Conservation (phyloP, 495 filamentous ascomycete genomes). For the Hypoxylon lenormandii region DNA sequence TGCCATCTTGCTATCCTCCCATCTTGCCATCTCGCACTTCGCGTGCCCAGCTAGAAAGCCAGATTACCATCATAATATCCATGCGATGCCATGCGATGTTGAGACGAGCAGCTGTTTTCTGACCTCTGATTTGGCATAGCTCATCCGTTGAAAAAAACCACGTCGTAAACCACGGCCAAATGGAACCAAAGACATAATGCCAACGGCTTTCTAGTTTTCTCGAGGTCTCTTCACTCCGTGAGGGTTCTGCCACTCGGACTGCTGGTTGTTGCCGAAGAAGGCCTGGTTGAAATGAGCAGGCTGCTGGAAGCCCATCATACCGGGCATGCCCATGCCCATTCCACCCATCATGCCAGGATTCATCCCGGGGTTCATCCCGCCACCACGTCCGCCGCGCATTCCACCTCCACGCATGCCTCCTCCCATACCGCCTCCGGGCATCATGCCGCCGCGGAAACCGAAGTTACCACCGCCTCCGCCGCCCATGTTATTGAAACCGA, state of each 20-base stretch:
- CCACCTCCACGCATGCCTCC: slow-evolving; percentile 75
- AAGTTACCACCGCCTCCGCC: slow-evolving; percentile 71
- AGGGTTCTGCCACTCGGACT: slow-evolving; percentile 75
- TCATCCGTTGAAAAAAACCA: too few relatives aligned
- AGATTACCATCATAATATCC: too few relatives aligned
- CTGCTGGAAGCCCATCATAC: slow-evolving; percentile 71
- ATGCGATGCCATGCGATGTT: too few relatives aligned
- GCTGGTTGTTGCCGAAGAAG: slow-evolving; percentile 77
- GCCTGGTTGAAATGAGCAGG: slow-evolving; percentile 81
- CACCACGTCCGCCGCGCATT: slow-evolving; percentile 80
- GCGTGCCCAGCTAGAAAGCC: too few relatives aligned
- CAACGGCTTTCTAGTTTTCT: slow-evolving; percentile 62
- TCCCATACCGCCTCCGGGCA: slow-evolving; percentile 75
- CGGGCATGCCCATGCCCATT: slow-evolving; percentile 73
- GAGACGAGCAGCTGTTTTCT: too few relatives aligned
- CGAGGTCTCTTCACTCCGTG: slow-evolving; percentile 84
- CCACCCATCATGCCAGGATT: slow-evolving; percentile 66
- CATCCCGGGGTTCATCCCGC: slow-evolving; percentile 66
- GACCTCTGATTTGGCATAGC: too few relatives aligned
- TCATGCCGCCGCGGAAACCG: slow-evolving; percentile 64
- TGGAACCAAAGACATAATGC: too few relatives aligned
- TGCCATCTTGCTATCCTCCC: too few relatives aligned
- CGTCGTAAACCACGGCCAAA: too few relatives aligned
- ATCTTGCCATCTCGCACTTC: too few relatives aligned
- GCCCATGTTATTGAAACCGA: slow-evolving; percentile 55